Evolutionary conservation across 1,284 basidiomycete species (phyloP).

Genomic region (Ustilago shanxiensis): DNA sequence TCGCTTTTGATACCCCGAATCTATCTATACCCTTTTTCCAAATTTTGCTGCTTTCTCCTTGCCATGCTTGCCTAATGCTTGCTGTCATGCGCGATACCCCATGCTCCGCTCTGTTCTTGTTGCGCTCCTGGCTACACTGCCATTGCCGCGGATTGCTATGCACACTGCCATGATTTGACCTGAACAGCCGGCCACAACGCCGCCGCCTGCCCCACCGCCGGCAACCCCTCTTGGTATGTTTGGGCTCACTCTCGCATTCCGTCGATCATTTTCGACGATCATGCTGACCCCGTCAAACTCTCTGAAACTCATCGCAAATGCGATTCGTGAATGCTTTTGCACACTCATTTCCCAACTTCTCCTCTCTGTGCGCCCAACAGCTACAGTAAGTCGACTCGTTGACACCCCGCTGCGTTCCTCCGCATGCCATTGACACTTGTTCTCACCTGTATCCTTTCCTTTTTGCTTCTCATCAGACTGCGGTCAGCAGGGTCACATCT

Average conservation of each 20-base stretch:
- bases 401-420: neutral
- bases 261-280: neutral
- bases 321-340: neutral
- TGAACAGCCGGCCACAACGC: slow-evolving; percentile 65
- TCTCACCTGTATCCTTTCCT: neutral
- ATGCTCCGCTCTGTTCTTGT: neutral
- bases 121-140: neutral
- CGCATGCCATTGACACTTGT: neutral
- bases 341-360: neutral
- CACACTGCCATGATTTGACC: slow-evolving; percentile 3
- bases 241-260: neutral
- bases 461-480: slow-evolving; percentile 48
- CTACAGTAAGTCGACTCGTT: slow-evolving; percentile 32
- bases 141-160: neutral
- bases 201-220: slow-evolving; percentile 65
- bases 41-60: neutral
- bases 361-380: neutral
- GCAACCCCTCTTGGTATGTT: slow-evolving; percentile 64
- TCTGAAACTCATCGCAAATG: neutral
- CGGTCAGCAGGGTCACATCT: slow-evolving; percentile 65
- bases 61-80: slow-evolving; percentile 15
- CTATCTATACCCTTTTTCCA: slow-evolving; percentile 18
- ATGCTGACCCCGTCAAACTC: slow-evolving; percentile 1
- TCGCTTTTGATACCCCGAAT: slow-evolving; percentile 52
- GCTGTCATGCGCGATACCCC: neutral